Conservation (phyloP, 2,329 filamentous ascomycete species). For the Delphinella strobiligena region DNA sequence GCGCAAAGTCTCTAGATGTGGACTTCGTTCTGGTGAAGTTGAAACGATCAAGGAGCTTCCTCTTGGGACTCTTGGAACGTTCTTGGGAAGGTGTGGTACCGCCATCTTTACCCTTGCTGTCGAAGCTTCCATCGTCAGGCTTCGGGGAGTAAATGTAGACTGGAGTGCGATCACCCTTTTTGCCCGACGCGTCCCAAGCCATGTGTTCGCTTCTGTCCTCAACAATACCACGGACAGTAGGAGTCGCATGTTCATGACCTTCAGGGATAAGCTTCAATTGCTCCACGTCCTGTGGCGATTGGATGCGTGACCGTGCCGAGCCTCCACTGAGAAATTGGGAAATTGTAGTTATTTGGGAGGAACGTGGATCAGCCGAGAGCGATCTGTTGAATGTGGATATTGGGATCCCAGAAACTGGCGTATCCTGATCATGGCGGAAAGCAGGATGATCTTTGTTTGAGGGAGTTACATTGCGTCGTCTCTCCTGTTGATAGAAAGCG, state of each 20-base stretch:
- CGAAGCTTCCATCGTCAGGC: conserved; percentile 3
- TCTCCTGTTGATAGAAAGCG: conserved; percentile 21
- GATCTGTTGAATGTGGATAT: conserved; percentile 3
- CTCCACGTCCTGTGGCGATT: conserved; percentile 3
- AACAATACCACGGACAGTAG: conserved; percentile 26
- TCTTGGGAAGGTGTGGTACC: conserved; percentile 10
- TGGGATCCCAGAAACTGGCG: no score
- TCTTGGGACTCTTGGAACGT: conserved; percentile 26
- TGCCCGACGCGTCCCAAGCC: conserved; percentile 17
- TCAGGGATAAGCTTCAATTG: conserved; percentile 16
- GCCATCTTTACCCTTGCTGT: not conserved
- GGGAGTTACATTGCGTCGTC: conserved; percentile 11
- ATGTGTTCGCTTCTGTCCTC: conserved; percentile 26
- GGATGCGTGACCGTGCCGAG: conserved; percentile 6
- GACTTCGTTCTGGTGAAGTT: conserved; percentile 6
- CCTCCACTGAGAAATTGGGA: conserved; percentile 15
- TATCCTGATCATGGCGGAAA: conserved; percentile 7
- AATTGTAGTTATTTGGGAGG: conserved; percentile 17
- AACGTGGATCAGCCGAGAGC: conserved; percentile 7
- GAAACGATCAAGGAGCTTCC: conserved; percentile 25
- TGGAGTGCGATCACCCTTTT: conserved; percentile 20
- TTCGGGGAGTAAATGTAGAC: conserved; percentile 18
- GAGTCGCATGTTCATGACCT: conserved; percentile 15
- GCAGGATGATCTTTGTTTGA: conserved; percentile 16
- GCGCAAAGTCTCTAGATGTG: not conserved